Conservation (phyloP, 345 rosid genomes). For the Rubroshorea leprosula region DNA sequence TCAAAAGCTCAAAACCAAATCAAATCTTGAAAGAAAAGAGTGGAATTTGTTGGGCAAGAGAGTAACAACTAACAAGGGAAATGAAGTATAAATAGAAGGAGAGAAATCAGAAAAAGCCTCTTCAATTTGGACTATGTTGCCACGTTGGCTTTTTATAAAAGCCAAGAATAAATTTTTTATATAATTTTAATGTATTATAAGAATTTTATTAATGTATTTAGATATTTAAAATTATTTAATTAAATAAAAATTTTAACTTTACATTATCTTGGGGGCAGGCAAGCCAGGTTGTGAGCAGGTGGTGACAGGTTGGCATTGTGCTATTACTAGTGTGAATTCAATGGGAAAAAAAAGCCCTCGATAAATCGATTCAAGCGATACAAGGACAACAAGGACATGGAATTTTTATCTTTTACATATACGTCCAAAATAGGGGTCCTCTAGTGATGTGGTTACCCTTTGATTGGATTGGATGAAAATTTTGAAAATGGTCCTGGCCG, state of each 20-base stretch:
- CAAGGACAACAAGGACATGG: background rate
- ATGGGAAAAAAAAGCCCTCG: background rate
- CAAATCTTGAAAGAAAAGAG: background rate
- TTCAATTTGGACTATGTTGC: slow-evolving; percentile 22
- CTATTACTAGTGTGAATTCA: background rate
- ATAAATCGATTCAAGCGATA: too few species aligned
- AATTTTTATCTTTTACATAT: background rate
- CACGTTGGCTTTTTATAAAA: slow-evolving; percentile 45
- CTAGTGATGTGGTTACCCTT: too few species aligned
- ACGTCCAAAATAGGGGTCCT: background rate
- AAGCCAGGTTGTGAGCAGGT: slow-evolving; percentile 58
- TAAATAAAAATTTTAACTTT: background rate
- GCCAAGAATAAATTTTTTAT: too few species aligned
- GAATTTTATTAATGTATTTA: too few species aligned
- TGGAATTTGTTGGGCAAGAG: too few species aligned
- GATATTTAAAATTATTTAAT: background rate
- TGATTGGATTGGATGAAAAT: too few species aligned
- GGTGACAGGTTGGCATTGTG: slow-evolving; percentile 45
- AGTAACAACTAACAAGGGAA: slow-evolving; percentile 2
- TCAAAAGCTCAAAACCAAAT: background rate
- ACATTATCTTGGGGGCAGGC: slow-evolving; percentile 19
- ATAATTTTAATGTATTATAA: too few species aligned
- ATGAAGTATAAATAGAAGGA: slow-evolving; percentile 15
- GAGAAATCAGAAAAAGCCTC: slow-evolving; percentile 3
- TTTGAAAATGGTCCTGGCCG: too few species aligned